Percentiles rank a stretch among this genome's conserved stretches.
phyloP scores from a whole-genome alignment of 2,329 filamentous ascomycete genomes.

The Scedosporium boydii region DNA sequence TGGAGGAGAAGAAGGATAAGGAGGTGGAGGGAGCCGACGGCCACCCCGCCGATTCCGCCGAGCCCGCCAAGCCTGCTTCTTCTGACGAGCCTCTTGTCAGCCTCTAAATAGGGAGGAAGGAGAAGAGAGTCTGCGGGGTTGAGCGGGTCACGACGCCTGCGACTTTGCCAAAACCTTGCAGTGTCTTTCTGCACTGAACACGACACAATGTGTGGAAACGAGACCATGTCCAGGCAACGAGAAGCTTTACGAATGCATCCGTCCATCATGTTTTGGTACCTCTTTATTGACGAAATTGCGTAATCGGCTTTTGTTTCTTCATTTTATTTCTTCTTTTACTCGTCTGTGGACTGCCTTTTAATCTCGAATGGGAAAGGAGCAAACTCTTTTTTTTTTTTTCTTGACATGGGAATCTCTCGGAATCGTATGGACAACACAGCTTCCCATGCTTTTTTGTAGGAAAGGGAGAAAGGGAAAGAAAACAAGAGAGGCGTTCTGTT shows the following conservation, averaged over 20 bases:
- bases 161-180: background rate
- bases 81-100: conserved; percentile 1
- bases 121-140: background rate
- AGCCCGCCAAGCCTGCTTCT: background rate
- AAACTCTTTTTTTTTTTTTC: background rate
- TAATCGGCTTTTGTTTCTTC: background rate
- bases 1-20: background rate
- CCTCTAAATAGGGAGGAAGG: background rate
- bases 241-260: conserved; percentile 5
- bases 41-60: background rate
- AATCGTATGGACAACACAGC: background rate
- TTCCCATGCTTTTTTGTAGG: too few species aligned
- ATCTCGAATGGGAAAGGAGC: background rate
- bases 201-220: conserved; percentile 1
- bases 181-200: background rate
- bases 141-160: background rate
- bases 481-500: background rate
- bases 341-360: background rate
- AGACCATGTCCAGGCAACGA: conserved; percentile 1
- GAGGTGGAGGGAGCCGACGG: background rate
- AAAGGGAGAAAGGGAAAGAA: background rate
- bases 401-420: background rate
- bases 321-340: background rate
- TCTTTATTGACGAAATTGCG: conserved; percentile 5
- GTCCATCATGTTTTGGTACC: conserved; percentile 1